These are phyloP conservation scores for Pouteria glomerata DNA, from an alignment of 148 eudicot species.

Conservation along the genomic window DNA sequence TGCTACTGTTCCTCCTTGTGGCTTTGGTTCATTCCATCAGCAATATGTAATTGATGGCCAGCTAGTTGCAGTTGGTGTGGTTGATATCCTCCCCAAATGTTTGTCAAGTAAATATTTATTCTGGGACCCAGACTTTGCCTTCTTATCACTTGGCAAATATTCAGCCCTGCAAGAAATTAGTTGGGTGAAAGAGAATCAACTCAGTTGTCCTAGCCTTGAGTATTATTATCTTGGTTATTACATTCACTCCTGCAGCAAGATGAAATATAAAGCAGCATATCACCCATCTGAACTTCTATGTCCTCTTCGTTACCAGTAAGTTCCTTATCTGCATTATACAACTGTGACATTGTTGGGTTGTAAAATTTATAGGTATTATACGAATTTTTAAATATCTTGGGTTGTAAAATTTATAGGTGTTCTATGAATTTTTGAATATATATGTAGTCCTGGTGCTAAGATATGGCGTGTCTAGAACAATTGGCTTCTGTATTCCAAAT, in stretches of 20 bases:
- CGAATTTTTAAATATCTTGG: not conserved
- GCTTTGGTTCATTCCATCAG: conserved; percentile 97
- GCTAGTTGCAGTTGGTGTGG: conserved; percentile 91
- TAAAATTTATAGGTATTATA: not conserved
- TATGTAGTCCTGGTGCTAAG: not conserved
- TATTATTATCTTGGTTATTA: conserved; percentile 98
- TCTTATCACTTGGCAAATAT: conserved; percentile 79
- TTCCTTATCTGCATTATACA: conserved; percentile 16
- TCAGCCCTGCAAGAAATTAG: conserved; percentile 80
- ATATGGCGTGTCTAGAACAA: not conserved
- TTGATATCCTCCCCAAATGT: conserved; percentile 94
- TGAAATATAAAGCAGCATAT: conserved; percentile 98
- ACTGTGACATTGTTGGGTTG: not conserved
- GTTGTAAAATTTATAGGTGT: not conserved
- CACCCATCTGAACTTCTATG: conserved; percentile 93
- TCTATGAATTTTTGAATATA: not conserved
- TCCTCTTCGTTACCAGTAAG: conserved; percentile 92
- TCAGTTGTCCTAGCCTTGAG: conserved; percentile 70
- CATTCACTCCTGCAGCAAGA: conserved; percentile 89
- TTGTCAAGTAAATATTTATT: conserved; percentile 92
- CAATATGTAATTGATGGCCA: conserved; percentile 82
- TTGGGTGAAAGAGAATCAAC: conserved; percentile 75
- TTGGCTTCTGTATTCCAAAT: not conserved
- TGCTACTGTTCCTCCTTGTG: conserved; percentile 74
- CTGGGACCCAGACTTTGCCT: conserved; percentile 93